These are phyloP conservation scores for Phaeosphaeriaceae sp. DNA, from an alignment of 2,329 filamentous ascomycete genomes.

Conservation along the genomic window DNA sequence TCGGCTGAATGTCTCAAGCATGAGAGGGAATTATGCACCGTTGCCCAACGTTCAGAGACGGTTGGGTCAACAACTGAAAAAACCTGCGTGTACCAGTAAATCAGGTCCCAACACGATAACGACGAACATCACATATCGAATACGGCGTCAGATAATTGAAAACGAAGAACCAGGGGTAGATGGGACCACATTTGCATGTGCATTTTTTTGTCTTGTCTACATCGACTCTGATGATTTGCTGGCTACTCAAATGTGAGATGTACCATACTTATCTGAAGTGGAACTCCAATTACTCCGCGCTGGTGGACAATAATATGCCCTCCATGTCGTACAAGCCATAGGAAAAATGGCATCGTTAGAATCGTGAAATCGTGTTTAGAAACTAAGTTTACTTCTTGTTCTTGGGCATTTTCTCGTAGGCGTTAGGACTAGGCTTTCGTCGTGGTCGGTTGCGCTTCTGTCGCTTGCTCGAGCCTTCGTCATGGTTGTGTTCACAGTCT, in stretches of 20 bases:
- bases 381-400: constrained; percentile 39
- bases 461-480: constrained; percentile 49
- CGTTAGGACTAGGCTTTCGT: constrained; percentile 74
- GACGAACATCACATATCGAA: constrained; percentile 2
- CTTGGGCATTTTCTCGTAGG: constrained; percentile 78
- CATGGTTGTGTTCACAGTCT: constrained; percentile 47
- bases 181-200: constrained; percentile 1
- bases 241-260: constrained; percentile 19
- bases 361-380: constrained; percentile 2
- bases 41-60: constrained; percentile 10
- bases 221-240: neutral
- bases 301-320: constrained; percentile 12
- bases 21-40: constrained; percentile 13
- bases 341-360: constrained; percentile 1
- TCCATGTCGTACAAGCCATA: constrained; percentile 13
- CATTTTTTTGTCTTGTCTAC: neutral
- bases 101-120: neutral
- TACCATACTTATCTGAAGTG: constrained; percentile 7
- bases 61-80: constrained; percentile 8
- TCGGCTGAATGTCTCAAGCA: constrained; percentile 1
- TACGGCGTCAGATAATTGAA: neutral
- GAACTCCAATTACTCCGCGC: constrained; percentile 15
- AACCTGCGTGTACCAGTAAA: neutral
- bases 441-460: constrained; percentile 49
- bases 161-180: neutral